These are phyloP conservation scores for Hypoxylon sp. DNA, from an alignment of 2,329 filamentous ascomycete species.

Conservation along the genomic window DNA sequence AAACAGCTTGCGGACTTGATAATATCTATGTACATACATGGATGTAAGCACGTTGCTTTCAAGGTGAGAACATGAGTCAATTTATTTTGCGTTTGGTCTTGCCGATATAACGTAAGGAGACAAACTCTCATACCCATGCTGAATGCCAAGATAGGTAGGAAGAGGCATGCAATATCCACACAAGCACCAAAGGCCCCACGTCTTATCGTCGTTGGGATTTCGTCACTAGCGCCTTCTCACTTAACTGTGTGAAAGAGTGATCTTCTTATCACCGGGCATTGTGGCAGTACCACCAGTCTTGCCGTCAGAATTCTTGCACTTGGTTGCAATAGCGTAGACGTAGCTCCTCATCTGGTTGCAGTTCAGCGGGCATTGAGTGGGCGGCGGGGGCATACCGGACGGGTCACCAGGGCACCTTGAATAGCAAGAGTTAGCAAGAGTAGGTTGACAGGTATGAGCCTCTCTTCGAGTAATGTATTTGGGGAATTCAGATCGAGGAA, in stretches of 20 bases:
- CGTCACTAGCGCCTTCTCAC: not conserved
- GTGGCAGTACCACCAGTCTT: slow-evolving; percentile 25
- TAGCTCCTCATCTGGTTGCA: slow-evolving; percentile 31
- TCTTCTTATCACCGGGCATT: slow-evolving; percentile 2
- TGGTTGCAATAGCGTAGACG: slow-evolving; percentile 36
- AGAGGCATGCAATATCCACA: not conserved
- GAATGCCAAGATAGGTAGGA: not conserved
- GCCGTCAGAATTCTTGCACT: slow-evolving; percentile 28
- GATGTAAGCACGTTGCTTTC: not conserved
- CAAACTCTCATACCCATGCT: not conserved
- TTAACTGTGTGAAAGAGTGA: slow-evolving; percentile 24
- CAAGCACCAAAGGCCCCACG: not conserved
- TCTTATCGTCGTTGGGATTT: not conserved
- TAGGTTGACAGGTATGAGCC: not conserved
- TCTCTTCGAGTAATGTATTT: too few species aligned
- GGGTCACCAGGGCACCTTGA: slow-evolving; percentile 22
- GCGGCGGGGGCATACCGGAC: slow-evolving; percentile 23
- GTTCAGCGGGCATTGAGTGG: slow-evolving; percentile 24
- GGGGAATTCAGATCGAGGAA: not conserved
- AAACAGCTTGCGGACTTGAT: not conserved
- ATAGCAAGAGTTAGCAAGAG: not conserved
- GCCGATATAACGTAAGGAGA: not conserved
- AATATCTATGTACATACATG: not conserved
- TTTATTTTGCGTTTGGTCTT: not conserved
- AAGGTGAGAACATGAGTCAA: not conserved